Percentiles rank a stretch among this genome's conserved stretches.
Evolutionary conservation across 331 rosid genomes (phyloP).

Genomic region (Spiraea crenata): DNA sequence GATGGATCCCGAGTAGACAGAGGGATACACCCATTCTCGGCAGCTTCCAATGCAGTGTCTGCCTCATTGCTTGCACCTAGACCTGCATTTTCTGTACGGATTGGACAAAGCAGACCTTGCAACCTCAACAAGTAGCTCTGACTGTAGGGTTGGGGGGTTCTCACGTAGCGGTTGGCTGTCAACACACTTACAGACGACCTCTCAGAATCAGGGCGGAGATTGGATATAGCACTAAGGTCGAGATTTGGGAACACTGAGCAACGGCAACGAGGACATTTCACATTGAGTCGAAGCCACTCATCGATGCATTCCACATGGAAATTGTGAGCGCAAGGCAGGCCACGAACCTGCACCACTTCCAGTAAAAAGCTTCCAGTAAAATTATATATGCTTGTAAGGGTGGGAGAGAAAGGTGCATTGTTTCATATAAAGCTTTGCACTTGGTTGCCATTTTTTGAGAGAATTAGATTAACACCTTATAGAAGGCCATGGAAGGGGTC

Average conservation of each 20-base stretch:
- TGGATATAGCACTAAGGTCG: slow-evolving; percentile 96
- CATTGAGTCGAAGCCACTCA: slow-evolving; percentile 88
- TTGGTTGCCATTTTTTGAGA: neutral
- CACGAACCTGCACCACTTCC: slow-evolving; percentile 73
- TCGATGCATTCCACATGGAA: slow-evolving; percentile 96
- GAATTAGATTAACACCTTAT: neutral
- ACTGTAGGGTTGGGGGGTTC: slow-evolving; percentile 60
- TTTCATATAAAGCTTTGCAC: neutral
- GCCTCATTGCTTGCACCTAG: slow-evolving; percentile 43
- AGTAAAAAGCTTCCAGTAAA: slow-evolving; percentile 27
- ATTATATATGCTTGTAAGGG: neutral
- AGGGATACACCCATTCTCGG: slow-evolving; percentile 42
- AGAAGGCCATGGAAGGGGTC: neutral
- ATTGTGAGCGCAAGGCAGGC: slow-evolving; percentile 95
- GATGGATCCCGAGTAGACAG: slow-evolving; percentile 23
- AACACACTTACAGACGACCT: slow-evolving; percentile 52
- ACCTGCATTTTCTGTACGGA: slow-evolving; percentile 46
- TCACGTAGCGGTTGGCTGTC: slow-evolving; percentile 48
- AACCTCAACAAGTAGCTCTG: slow-evolving; percentile 76
- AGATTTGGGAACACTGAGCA: slow-evolving; percentile 93
- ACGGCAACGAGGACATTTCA: slow-evolving; percentile 87
- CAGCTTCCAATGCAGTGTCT: slow-evolving; percentile 39
- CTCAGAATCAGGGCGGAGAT: slow-evolving; percentile 75
- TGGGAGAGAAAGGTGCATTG: neutral
- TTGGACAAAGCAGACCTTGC: slow-evolving; percentile 71